Base-by-base conservation (phyloP, 2,329 filamentous ascomycete genomes). In the Zelopaecilomyces penicillatus region DNA sequence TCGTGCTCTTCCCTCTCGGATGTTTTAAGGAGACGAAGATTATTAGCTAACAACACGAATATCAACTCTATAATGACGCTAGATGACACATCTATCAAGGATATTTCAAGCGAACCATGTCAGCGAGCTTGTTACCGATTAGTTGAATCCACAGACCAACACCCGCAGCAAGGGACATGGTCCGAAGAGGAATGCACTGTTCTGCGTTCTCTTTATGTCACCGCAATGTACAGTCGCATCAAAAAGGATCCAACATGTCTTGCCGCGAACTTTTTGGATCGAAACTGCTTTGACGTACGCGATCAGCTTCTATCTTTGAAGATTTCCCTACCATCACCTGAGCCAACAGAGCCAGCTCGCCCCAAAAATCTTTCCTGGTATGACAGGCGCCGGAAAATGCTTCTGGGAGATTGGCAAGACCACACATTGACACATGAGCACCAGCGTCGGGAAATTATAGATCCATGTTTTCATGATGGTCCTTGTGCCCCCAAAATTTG, bases 401-500 rank as follows among this genome's bases (percentile, higher is more conserved):
- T 78, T 5, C 59, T 71, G 37, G 69, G 71, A 9, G 73, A 79
- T 56, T 78, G 75, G 73, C 66, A 75, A 57, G 72, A 75, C 3
- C 69, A 75, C 37, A 79, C 74, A 8, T 64, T 68, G 39, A 74
- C 72, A 4, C 72, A 78, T 50, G 67, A 76, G 43, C 75, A 78
- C 50, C 71, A 79, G 38, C 65, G 73, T 11, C 72, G 78, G 33
- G 74, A 76, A 31, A 67, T 76, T 2, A 75, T 77, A 41, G 76
- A 81, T 45, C 80, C 83, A 3, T 90, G 85, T 55, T 73, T 73
- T 42, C 85, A 90, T 54, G 75, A 80, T 29, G 84, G 84, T 0
- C 73, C 80, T 2, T 90, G 85, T 60, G 74, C 74, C 11, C 64
- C 63, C 3, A 65, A 66, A 4, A 73, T 72, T 9, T 91, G 86